Evolutionary conservation across 164 flowering plant species (phyloP), one percentile per base, ranked within the genome.

Genomic region (Berberis vulgaris): DNA sequence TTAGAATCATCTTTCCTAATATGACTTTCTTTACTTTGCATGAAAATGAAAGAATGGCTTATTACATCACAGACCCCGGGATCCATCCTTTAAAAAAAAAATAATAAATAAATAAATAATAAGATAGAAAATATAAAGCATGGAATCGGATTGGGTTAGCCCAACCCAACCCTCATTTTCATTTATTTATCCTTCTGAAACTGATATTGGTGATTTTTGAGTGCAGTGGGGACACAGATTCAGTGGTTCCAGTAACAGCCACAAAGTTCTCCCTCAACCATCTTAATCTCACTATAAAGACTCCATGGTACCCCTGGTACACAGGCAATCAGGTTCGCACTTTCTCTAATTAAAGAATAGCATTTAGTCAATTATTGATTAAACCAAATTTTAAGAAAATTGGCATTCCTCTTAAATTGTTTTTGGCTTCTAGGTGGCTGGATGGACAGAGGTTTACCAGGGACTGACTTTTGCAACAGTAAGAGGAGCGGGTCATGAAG

Each of bases 401-500:
- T 13, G 5, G 7, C 40, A 43, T 42, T 46, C n/a, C 52, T 39
- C 12, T 53, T 49, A 57, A 43, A 43, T 43, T 53, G 62, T 66
- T 46, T 39, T 7, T 61, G 0, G 59, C 57, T 6, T 57, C 52
- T 56, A 91, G 93, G 96, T 89, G 1, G 98, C 87, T 46, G 98
- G 98, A 45, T 84, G 97, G 96, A 88, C 90, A 38, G 93, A 89
- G 71, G 85, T 82, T 2, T 89, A 92, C 57, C 60, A 92, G 2
- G 96, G 96, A 5, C 74, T 92, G 43, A 88, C 97, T 2, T 92
- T 86, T 73, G 96, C 88, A 8, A 88, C 90, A 5, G 84, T 92
- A 5, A 76, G 96, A 78, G 97, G 96, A 42, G 97, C 98, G 0
- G 96, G 94, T 1, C 98, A 92, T 60, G 97, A 92, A 67, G 97